A percentile compares a stretch with the other conserved stretches of the same genome.
Conservation (phyloP, 257 asterid species). For the Orobanche coerulescens region DNA sequence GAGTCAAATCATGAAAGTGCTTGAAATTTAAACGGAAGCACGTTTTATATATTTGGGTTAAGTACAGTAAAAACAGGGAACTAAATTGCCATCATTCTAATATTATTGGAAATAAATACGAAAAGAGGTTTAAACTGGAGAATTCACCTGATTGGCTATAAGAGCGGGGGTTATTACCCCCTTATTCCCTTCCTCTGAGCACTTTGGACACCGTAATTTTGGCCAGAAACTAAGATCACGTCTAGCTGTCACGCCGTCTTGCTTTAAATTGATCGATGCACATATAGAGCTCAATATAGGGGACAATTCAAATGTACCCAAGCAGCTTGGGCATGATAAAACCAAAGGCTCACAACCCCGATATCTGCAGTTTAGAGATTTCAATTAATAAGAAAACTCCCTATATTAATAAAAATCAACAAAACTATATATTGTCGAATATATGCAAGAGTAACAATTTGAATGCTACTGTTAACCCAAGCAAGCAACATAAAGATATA, state of each 20-base stretch:
- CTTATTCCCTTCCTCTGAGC: slow-evolving; percentile 64
- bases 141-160: slow-evolving; percentile 76
- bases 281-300: slow-evolving; percentile 60
- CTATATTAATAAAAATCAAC: too few relatives aligned
- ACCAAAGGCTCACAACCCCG: slow-evolving; percentile 75
- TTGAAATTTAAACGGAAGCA: too few relatives aligned
- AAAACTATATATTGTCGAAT: too few relatives aligned
- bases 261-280: slow-evolving; percentile 41
- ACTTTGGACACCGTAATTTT: slow-evolving; percentile 66
- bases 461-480: too few relatives aligned
- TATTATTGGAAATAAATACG: slow-evolving; percentile 25
- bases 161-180: slow-evolving; percentile 59
- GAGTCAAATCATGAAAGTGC: too few relatives aligned
- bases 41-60: too few relatives aligned
- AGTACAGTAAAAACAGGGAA: too few relatives aligned
- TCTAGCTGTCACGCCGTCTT: too few relatives aligned
- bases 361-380: slow-evolving; percentile 76
- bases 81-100: too few relatives aligned
- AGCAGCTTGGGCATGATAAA: slow-evolving; percentile 86
- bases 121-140: background rate
- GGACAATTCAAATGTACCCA: slow-evolving; percentile 53
- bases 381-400: too few relatives aligned
- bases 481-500: too few relatives aligned
- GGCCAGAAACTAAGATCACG: slow-evolving; percentile 59
- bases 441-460: too few relatives aligned